Conservation (phyloP, 257 asterid species). For the Solanum pinnatisectum region DNA sequence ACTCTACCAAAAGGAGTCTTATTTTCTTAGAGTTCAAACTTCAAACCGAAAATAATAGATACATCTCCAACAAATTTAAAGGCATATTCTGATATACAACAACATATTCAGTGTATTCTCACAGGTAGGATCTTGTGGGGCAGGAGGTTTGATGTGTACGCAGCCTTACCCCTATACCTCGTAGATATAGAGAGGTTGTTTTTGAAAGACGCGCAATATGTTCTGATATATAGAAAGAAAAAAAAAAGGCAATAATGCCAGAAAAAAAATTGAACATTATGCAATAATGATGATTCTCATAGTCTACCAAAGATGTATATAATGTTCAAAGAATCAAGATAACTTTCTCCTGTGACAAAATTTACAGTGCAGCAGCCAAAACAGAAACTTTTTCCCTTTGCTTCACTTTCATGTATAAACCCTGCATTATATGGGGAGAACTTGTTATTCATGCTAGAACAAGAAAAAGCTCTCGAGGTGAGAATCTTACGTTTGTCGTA, state of each 20-base stretch:
- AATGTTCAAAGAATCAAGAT: neutral
- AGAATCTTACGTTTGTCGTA: slow-evolving; percentile 66
- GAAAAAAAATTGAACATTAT: neutral
- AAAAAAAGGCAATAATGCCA: neutral
- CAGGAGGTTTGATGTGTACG: neutral
- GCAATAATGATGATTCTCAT: neutral
- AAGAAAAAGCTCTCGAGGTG: neutral
- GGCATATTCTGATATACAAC: neutral
- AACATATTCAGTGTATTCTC: neutral
- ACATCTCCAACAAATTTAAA: neutral
- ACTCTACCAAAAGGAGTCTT: too few relatives aligned
- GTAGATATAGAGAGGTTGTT: neutral
- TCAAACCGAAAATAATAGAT: neutral
- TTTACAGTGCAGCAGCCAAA: slow-evolving; percentile 2
- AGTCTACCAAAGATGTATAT: neutral
- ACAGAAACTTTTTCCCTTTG: slow-evolving; percentile 40
- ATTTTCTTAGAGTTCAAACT: neutral
- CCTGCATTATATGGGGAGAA: slow-evolving; percentile 41
- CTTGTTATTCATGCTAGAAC: neutral
- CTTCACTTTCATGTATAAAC: slow-evolving; percentile 77
- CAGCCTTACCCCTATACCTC: neutral
- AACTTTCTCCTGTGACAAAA: neutral
- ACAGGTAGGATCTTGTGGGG: neutral
- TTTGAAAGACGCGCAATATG: neutral
- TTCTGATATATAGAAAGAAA: neutral